Percentiles rank a stretch among this genome's conserved stretches.
Evolutionary conservation across 306 rosid species (phyloP).

Genomic region (Potentilla sterilis): DNA sequence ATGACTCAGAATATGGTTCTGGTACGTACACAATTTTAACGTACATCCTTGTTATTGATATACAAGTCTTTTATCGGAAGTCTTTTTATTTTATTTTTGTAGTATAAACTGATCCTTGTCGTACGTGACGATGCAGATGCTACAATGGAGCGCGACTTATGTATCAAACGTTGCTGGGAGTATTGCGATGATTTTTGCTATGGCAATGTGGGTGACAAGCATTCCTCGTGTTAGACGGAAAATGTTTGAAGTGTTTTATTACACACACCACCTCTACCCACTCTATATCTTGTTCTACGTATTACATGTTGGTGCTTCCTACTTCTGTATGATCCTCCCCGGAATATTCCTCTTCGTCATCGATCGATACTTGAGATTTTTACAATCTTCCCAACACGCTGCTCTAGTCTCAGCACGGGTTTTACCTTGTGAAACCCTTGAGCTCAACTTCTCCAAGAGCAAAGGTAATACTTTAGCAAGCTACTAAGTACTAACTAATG

Average conservation of each 20-base stretch:
- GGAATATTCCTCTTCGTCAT: slow-evolving; percentile 66
- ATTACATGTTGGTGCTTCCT: slow-evolving; percentile 55
- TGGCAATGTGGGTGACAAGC: slow-evolving; percentile 58
- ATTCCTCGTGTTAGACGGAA: slow-evolving; percentile 41
- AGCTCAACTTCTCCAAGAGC: slow-evolving; percentile 59
- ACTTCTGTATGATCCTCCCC: slow-evolving; percentile 56
- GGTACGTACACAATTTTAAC: slow-evolving; percentile 15
- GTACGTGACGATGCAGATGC: slow-evolving; percentile 27
- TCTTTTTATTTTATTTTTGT: too few species aligned
- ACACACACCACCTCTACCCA: slow-evolving; percentile 62
- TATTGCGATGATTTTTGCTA: slow-evolving; percentile 46
- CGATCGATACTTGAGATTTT: slow-evolving; percentile 57
- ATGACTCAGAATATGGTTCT: slow-evolving; percentile 48
- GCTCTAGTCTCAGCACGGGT: slow-evolving; percentile 52
- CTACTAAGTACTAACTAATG: not conserved
- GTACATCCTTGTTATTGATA: not conserved
- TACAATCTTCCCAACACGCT: slow-evolving; percentile 53
- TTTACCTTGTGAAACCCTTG: slow-evolving; percentile 47
- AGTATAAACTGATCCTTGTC: not conserved
- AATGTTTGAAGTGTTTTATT: slow-evolving; percentile 69
- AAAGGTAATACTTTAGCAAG: slow-evolving; percentile 31
- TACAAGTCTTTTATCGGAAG: not conserved
- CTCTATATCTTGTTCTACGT: slow-evolving; percentile 57
- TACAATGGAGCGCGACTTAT: slow-evolving; percentile 49
- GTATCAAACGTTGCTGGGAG: slow-evolving; percentile 64